These are phyloP conservation scores for Lepidium campestre DNA, from an alignment of 441 rosid species.

Conservation along the genomic window DNA sequence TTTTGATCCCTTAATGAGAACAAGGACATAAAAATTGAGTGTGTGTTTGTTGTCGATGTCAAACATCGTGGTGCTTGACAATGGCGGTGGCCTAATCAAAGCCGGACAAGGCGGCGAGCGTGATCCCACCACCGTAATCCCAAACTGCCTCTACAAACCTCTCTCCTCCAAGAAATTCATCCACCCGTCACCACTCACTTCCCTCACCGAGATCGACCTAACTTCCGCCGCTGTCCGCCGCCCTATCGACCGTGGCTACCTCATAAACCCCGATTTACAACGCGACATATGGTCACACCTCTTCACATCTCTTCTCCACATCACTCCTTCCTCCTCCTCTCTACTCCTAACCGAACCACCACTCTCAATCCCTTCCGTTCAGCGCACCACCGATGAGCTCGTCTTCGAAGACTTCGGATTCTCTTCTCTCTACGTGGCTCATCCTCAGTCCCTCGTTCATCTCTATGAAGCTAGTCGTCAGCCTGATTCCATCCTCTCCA, in stretches of 20 bases:
- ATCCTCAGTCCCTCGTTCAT: slow-evolving; percentile 71
- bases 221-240: slow-evolving; percentile 93
- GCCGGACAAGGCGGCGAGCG: slow-evolving; percentile 87
- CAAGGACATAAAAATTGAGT: no score
- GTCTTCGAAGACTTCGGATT: slow-evolving; percentile 88
- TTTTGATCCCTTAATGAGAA: no score
- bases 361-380: slow-evolving; percentile 64
- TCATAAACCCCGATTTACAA: slow-evolving; percentile 77
- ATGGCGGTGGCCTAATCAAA: slow-evolving; percentile 78
- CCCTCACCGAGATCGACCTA: slow-evolving; percentile 45
- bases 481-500: slow-evolving; percentile 50
- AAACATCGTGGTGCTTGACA: slow-evolving; percentile 76
- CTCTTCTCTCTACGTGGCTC: slow-evolving; percentile 55
- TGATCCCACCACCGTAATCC: slow-evolving; percentile 58
- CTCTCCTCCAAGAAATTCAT: slow-evolving; percentile 74
- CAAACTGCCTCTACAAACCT: slow-evolving; percentile 83
- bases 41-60: slow-evolving; percentile 32
- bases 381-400: slow-evolving; percentile 74
- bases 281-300: slow-evolving; percentile 90
- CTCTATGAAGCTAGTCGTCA: slow-evolving; percentile 71
- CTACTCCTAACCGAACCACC: slow-evolving; percentile 80
- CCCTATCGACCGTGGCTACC: slow-evolving; percentile 92
- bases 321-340: slow-evolving; percentile 46
- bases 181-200: slow-evolving; percentile 38
- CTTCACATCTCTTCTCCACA: slow-evolving; percentile 55